Conservation (phyloP, 768 basidiomycete genomes). For the Udeniomyces megalosporus region DNA sequence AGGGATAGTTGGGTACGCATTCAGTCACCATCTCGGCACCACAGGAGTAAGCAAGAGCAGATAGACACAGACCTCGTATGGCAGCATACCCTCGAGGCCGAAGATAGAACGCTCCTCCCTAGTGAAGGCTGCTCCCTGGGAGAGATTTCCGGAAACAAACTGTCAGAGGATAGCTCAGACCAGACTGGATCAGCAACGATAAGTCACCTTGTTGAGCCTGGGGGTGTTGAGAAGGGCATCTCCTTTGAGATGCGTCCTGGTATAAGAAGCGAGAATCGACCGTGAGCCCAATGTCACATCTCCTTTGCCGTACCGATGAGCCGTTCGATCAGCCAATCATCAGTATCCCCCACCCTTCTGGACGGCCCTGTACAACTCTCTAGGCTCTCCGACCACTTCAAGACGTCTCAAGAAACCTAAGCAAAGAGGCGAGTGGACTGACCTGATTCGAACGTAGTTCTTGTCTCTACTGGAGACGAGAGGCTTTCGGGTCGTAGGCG, state of each 20-base stretch:
- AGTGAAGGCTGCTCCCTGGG: conserved; percentile 55
- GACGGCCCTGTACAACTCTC: no score
- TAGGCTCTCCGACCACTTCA: no score
- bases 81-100: conserved; percentile 35
- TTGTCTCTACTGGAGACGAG: conserved; percentile 3
- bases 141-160: not conserved
- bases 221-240: conserved; percentile 48
- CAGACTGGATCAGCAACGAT: not conserved
- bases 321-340: no score
- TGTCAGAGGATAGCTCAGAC: not conserved
- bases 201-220: conserved; percentile 53
- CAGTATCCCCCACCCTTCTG: no score
- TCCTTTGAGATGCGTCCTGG: conserved; percentile 37
- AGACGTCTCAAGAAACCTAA: no score
- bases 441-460: conserved; percentile 12
- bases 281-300: no score
- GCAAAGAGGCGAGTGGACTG: no score
- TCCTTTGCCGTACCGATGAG: no score
- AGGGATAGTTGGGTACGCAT: not conserved
- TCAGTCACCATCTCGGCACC: no score
- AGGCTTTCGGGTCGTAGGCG: not conserved
- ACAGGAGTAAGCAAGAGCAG: not conserved
- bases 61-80: conserved; percentile 29
- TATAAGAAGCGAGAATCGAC: no score
- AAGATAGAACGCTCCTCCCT: conserved; percentile 50